These are phyloP conservation scores for Neotropicomus parvogracilis DNA, from an alignment of 1,284 basidiomycete species.

Conservation along the genomic window DNA sequence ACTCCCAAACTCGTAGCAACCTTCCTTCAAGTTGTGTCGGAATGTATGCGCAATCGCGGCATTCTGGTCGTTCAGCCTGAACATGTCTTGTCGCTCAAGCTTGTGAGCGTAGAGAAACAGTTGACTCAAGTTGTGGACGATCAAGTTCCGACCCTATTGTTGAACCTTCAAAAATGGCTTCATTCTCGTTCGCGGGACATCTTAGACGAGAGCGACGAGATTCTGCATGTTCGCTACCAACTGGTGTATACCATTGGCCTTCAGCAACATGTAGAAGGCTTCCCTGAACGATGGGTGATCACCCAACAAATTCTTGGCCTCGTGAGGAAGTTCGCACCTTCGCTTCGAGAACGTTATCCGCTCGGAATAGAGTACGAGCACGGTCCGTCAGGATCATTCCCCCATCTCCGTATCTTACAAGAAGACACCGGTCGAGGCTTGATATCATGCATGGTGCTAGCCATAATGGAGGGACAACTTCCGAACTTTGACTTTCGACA, in stretches of 20 bases:
- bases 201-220: conserved; percentile 53
- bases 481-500: conserved; percentile 21
- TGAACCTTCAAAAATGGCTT: conserved; percentile 37
- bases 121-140: conserved; percentile 1
- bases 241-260: conserved; percentile 47
- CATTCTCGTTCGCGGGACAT: conserved; percentile 40
- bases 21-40: conserved; percentile 27
- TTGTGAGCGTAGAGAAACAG: conserved; percentile 41
- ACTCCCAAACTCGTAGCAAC: not conserved
- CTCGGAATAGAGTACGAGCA: conserved; percentile 12
- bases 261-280: conserved; percentile 40
- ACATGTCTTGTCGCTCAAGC: conserved; percentile 48
- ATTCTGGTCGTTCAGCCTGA: conserved; percentile 48
- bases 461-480: conserved; percentile 27
- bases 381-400: conserved; percentile 26
- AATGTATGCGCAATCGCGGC: conserved; percentile 39
- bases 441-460: conserved; percentile 21
- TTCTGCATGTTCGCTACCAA: conserved; percentile 47
- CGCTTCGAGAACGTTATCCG: conserved; percentile 17
- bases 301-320: conserved; percentile 39
- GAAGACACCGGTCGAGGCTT: conserved; percentile 24
- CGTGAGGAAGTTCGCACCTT: conserved; percentile 5
- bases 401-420: conserved; percentile 35
- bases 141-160: conserved; percentile 11
- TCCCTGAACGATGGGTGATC: conserved; percentile 46